Conservation (phyloP, 768 basidiomycete genomes). For the Calocera cornea region DNA sequence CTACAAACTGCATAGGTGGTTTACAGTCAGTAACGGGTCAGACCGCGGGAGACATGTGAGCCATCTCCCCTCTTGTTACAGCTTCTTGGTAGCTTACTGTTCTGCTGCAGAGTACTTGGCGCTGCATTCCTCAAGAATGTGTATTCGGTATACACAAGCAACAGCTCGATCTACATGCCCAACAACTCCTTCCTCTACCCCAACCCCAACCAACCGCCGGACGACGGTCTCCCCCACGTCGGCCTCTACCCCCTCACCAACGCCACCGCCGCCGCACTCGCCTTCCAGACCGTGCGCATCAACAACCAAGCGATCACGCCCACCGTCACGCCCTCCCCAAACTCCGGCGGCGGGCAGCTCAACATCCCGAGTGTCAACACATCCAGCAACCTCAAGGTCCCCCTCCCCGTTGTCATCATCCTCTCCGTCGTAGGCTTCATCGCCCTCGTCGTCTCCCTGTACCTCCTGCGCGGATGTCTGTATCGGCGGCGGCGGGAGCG, state of each 20-base stretch:
- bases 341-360: neutral
- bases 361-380: constrained; percentile 20
- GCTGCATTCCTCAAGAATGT: constrained; percentile 64
- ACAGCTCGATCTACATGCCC: constrained; percentile 31
- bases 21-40: constrained; percentile 7
- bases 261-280: constrained; percentile 42
- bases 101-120: constrained; percentile 52
- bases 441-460: constrained; percentile 21
- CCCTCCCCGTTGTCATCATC: constrained; percentile 50
- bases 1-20: constrained; percentile 15
- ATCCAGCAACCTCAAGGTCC: constrained; percentile 23
- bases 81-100: neutral
- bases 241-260: constrained; percentile 55
- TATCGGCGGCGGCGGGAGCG: neutral
- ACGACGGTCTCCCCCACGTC: constrained; percentile 31
- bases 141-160: constrained; percentile 48
- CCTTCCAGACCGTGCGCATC: constrained; percentile 59
- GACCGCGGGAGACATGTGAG: constrained; percentile 12
- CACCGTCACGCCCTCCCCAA: constrained; percentile 4
- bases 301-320: constrained; percentile 31
- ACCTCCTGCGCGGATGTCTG: neutral
- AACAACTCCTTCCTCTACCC: constrained; percentile 5
- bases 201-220: constrained; percentile 16
- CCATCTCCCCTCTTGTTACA: neutral
- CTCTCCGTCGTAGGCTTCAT: constrained; percentile 48